Base-by-base conservation (phyloP, 2,329 filamentous ascomycete genomes). In the Ustilaginoidea virens region DNA sequence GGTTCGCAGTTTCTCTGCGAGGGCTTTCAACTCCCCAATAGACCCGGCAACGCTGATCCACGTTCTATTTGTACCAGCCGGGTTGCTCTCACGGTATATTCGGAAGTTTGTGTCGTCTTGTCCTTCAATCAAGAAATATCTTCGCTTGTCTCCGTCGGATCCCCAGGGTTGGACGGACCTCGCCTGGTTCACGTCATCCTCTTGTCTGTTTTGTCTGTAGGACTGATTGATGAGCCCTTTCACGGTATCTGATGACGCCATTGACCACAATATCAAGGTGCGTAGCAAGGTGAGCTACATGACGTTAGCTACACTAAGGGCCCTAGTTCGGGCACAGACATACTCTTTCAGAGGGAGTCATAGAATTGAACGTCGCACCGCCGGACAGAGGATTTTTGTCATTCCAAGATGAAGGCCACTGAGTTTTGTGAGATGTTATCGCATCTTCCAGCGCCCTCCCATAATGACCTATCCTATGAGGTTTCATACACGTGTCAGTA, bases 21-120 rank as follows among this genome's bases (percentile, higher is more conserved):
- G 59, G 5, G 56, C 61, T 41, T 70, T 76, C 36, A 94, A 61
- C 49, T 96, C 87, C 5, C 92, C 83, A 27, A 98, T 94, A 27
- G 66, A 77, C 5, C 87, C 83, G 11, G 90, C 90, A 23, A 96
- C 75, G 46, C 78, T 94, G 69, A 82, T 83, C 90, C 90, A 98
- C 15, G 81, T 83, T 36, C 73, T 57, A 36, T 77, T 77, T 25
- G 79, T 69, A 18, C 77, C 67, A 5, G 74, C 74, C 9, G 82
- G 79, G 45, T 92, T 92, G 54, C 81, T 87, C 55, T 98, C 90
- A 30, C 90, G 71, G 52, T 98, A 98, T 25, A 98, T 70, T 37
- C 90, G 73, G 53, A 98, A 98, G 36, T 80, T 70, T 4, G 87
- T 96, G 52, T 98, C 86, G 43, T 96, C 87, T 40, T 82, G 71